phyloP scores from a whole-genome alignment of 2,329 filamentous ascomycete species.

The Juglanconis sp. region DNA sequence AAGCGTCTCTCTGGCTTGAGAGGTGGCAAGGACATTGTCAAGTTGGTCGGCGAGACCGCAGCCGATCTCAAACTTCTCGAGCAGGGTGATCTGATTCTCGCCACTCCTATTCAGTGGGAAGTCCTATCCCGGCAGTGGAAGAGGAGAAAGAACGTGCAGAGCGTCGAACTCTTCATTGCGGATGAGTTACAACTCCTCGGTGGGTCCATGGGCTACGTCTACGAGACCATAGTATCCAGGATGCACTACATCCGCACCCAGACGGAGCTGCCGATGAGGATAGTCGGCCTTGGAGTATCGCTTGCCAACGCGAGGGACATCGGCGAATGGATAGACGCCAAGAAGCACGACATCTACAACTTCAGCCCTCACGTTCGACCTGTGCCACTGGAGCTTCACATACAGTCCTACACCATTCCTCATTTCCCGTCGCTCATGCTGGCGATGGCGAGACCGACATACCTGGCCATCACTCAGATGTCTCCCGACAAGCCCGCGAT shows the following conservation, averaged over 20 bases:
- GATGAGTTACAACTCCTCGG: conserved; percentile 95
- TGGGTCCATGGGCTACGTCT: conserved; percentile 80
- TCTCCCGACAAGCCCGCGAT: conserved; percentile 87
- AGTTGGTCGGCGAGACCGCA: conserved; percentile 88
- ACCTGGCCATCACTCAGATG: conserved; percentile 82
- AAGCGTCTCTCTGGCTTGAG: conserved; percentile 67
- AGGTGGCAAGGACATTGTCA: conserved; percentile 86
- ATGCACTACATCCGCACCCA: conserved; percentile 96
- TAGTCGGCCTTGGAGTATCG: conserved; percentile 86
- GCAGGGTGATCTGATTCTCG: conserved; percentile 81
- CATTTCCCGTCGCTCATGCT: conserved; percentile 98
- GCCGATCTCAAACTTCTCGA: conserved; percentile 87
- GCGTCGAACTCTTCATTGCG: conserved; percentile 85
- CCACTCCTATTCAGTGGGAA: conserved; percentile 94
- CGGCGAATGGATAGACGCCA: conserved; percentile 96
- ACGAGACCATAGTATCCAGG: conserved; percentile 94
- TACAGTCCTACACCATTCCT: conserved; percentile 92
- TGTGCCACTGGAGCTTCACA: conserved; percentile 85
- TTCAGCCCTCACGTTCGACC: conserved; percentile 91
- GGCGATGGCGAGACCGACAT: conserved; percentile 94
- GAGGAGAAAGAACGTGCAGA: conserved; percentile 90
- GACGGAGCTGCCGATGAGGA: conserved; percentile 78
- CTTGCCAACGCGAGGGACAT: conserved; percentile 90
- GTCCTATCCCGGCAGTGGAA: conserved; percentile 95
- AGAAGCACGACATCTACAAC: conserved; percentile 98